A percentile compares a stretch with the other conserved stretches of the same genome.
Conservation (phyloP, 1,284 basidiomycete genomes). For the Golubevia pallescens region DNA sequence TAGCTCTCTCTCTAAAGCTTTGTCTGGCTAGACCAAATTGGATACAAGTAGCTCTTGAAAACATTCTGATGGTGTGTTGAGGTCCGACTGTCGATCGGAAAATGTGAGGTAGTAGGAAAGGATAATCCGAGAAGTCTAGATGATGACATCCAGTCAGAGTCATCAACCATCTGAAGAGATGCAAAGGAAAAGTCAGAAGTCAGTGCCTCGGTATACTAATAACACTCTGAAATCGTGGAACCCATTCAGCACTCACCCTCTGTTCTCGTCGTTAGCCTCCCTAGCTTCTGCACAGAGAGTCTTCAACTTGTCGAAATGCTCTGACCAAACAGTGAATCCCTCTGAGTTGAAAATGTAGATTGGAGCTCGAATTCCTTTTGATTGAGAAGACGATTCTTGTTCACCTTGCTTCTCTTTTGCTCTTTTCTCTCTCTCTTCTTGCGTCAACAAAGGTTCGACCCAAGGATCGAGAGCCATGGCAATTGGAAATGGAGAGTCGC, state of each 20-base stretch:
- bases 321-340: conserved; percentile 35
- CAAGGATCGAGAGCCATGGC: conserved; percentile 46
- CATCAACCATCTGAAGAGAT: conserved; percentile 25
- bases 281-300: conserved; percentile 30
- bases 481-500: conserved; percentile 20
- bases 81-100: conserved; percentile 44
- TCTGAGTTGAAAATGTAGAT: conserved; percentile 48
- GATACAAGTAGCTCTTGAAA: conserved; percentile 22
- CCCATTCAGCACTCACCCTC: conserved; percentile 12
- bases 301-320: conserved; percentile 32
- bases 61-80: conserved; percentile 29
- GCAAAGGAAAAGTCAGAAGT: too few relatives aligned
- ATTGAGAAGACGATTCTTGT: neutral
- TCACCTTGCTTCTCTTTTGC: conserved; percentile 12
- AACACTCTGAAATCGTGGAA: too few relatives aligned
- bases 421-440: conserved; percentile 16
- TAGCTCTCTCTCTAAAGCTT: conserved; percentile 13
- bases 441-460: conserved; percentile 43
- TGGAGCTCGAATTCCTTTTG: conserved; percentile 17
- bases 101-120: conserved; percentile 37
- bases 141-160: conserved; percentile 46
- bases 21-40: conserved; percentile 36
- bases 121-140: conserved; percentile 44
- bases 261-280: conserved; percentile 12
- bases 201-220: too few relatives aligned